Percentiles rank a stretch among this genome's conserved stretches.
Conservation (phyloP, 2,329 filamentous ascomycete genomes). For the Pseudogymnoascus sp. region DNA sequence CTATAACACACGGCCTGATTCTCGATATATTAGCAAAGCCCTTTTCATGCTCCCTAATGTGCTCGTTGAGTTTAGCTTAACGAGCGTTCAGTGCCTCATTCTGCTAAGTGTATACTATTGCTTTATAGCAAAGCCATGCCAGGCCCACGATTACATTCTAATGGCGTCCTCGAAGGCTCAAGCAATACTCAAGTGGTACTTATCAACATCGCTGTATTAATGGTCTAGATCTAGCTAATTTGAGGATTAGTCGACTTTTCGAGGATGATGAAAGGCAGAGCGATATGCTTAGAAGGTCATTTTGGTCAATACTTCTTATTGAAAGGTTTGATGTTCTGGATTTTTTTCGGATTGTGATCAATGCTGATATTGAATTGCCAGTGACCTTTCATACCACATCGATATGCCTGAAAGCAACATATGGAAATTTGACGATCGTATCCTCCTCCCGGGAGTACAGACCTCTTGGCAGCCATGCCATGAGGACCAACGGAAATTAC, state of each 20-base stretch:
- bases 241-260: conserved; percentile 13
- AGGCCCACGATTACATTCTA: conserved; percentile 27
- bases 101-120: conserved; percentile 25
- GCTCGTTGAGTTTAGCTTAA: conserved; percentile 21
- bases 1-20: conserved; percentile 3
- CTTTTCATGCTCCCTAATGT: conserved; percentile 21
- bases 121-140: conserved; percentile 23
- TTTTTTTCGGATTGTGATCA: neutral
- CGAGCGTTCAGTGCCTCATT: conserved; percentile 24
- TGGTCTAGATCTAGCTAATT: neutral
- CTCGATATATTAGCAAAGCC: conserved; percentile 13
- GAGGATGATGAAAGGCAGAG: conserved; percentile 11
- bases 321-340: conserved; percentile 16
- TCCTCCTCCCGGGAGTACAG: conserved; percentile 22
- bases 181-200: conserved; percentile 21
- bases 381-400: conserved; percentile 25
- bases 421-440: conserved; percentile 25
- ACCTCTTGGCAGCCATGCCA: conserved; percentile 22
- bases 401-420: conserved; percentile 26
- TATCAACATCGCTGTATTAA: neutral
- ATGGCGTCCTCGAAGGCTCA: conserved; percentile 27
- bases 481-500: conserved; percentile 6
- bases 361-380: neutral
- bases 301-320: conserved; percentile 23
- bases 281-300: conserved; percentile 19